Evolutionary conservation across 2,329 filamentous ascomycete species (phyloP), one percentile per base, ranked within the genome.

Genomic region (Hymenoscyphus fraxineus): DNA sequence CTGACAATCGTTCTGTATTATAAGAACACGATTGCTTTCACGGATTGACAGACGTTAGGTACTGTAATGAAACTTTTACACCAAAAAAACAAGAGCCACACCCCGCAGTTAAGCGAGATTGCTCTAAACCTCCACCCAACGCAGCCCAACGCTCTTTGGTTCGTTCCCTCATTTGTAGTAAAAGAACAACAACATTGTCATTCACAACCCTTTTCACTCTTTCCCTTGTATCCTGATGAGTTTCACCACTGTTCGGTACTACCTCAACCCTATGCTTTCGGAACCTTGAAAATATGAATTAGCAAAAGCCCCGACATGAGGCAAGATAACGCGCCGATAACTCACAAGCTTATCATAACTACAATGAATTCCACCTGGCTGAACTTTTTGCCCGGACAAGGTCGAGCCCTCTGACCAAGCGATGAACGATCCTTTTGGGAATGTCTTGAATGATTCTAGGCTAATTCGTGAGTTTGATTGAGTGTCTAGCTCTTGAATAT

Each of bases 281-380:
- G 40, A 68, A 64, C 27, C 40, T 44, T 15, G 16, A 44, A 44
- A 44, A 16, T 44, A 44, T 44, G 13, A 16, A 44, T 44, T 44
- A 44, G 10, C 40, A 44, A 44, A 44, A 44, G 40, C 40, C 13
- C 9, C 7, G 40, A 16, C 40, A 44, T 44, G 13, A 44, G 40
- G 40, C 16, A 44, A 16, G 40, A 44, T 13, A 44, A 44, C 12
- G 40, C 40, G 16, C 40, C 10, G 16, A 44, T 44, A 13, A 44
- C 40, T 44, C 40, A 44, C 40, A 44, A 44, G 16, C 40, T 44
- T 44, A 44, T 44, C 40, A 75, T 57, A 2, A 70, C 59, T 15
- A 71, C 72, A 40, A 70, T 66, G 62, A 75, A 70, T 65, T 75
- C 73, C 4, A 75, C 72, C 44, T 73, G 67, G 15, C 71, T 72